Evolutionary conservation across 257 asterid genomes (phyloP).

Genomic region (Capsicum baccatum): DNA sequence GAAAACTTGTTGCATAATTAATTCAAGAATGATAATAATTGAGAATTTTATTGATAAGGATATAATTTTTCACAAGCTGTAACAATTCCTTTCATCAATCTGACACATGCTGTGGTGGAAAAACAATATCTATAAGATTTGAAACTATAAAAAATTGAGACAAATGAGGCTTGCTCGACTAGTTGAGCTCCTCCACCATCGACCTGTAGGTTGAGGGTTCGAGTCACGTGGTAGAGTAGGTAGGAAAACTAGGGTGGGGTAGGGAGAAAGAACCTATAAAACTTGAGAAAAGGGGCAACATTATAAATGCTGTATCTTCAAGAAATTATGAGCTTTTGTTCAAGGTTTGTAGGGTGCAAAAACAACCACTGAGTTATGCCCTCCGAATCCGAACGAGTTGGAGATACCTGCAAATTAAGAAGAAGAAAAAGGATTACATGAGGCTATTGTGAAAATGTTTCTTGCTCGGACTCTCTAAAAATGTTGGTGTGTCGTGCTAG

Average conservation of each 20-base stretch:
- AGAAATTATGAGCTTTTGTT: background rate
- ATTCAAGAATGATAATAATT: background rate
- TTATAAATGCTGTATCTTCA: background rate
- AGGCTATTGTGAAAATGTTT: background rate
- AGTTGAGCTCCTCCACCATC: too few species aligned
- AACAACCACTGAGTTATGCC: slow-evolving; percentile 45
- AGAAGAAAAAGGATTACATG: background rate
- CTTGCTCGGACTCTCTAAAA: background rate
- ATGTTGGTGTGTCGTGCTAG: background rate
- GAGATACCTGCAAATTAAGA: slow-evolving; percentile 56
- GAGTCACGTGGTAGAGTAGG: too few species aligned
- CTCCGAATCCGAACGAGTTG: slow-evolving; percentile 74
- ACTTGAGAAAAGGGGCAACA: too few species aligned
- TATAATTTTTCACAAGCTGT: background rate
- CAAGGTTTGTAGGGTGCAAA: slow-evolving; percentile 76
- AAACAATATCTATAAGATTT: background rate
- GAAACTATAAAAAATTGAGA: background rate
- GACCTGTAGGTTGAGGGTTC: too few species aligned
- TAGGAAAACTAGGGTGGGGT: too few species aligned
- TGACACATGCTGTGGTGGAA: background rate
- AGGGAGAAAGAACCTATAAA: too few species aligned
- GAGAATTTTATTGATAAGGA: background rate
- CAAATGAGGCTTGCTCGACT: too few species aligned
- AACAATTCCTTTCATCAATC: background rate
- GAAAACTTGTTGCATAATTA: too few species aligned